A percentile compares a stretch with the other conserved stretches of the same genome.
Conservation (phyloP, 352 stramenopile species). For the Pythium aquatile region DNA sequence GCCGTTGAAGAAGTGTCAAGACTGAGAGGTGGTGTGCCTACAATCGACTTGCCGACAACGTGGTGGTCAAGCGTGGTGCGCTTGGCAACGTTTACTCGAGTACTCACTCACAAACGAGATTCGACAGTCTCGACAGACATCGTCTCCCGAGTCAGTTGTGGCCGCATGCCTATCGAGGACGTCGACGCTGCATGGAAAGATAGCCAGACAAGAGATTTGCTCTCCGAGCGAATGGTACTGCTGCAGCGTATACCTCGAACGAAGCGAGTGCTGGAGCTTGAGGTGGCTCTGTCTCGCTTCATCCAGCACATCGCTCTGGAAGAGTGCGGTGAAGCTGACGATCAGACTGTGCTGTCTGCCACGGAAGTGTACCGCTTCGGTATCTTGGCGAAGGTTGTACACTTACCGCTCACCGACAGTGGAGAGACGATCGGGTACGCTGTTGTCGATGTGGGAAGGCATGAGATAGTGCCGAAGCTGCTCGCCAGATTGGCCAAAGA, state of each 20-base stretch:
- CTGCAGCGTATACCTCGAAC: slow-evolving; percentile 72
- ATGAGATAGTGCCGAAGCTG: slow-evolving; percentile 60
- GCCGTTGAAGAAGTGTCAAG: slow-evolving; percentile 59
- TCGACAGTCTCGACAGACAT: slow-evolving; percentile 31
- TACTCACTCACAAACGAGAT: slow-evolving; percentile 46
- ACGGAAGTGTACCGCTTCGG: slow-evolving; percentile 60
- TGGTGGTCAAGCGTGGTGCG: slow-evolving; percentile 66
- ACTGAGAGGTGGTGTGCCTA: slow-evolving; percentile 43
- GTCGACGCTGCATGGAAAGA: slow-evolving; percentile 39
- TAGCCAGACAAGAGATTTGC: slow-evolving; percentile 38
- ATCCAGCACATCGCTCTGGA: slow-evolving; percentile 65
- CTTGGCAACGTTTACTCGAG: slow-evolving; percentile 61
- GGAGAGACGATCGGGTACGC: slow-evolving; percentile 57
- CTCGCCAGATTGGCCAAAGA: slow-evolving; percentile 44
- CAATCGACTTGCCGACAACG: slow-evolving; percentile 35
- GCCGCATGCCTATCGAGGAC: slow-evolving; percentile 57
- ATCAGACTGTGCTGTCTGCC: slow-evolving; percentile 72
- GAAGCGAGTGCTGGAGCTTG: slow-evolving; percentile 37
- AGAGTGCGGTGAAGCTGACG: slow-evolving; percentile 73
- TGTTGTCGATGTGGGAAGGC: slow-evolving; percentile 62
- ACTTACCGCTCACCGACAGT: slow-evolving; percentile 48
- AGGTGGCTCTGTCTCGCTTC: slow-evolving; percentile 47
- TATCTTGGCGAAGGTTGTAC: slow-evolving; percentile 56
- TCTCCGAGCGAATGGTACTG: slow-evolving; percentile 51
- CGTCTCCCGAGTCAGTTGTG: slow-evolving; percentile 51